These are phyloP conservation scores for Metarhizium humberi DNA, from an alignment of 2,329 filamentous ascomycete genomes.

Conservation along the genomic window DNA sequence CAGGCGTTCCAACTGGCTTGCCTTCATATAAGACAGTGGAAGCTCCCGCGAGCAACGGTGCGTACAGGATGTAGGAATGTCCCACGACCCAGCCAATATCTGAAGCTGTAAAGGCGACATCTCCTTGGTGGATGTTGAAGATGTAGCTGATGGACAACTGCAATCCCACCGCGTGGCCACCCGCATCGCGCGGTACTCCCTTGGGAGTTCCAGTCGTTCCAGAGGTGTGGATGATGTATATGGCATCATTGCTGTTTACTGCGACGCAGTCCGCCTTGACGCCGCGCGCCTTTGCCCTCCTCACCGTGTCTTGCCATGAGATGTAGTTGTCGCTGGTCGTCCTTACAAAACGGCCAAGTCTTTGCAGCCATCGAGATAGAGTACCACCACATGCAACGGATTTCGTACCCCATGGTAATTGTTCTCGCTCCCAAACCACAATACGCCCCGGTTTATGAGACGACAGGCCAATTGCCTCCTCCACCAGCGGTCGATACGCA, in stretches of 20 bases:
- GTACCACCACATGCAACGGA: slow-evolving; percentile 34
- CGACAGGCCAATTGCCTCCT: slow-evolving; percentile 60
- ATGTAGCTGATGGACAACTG: slow-evolving; percentile 74
- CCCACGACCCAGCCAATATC: slow-evolving; percentile 77
- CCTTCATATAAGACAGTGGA: slow-evolving; percentile 86
- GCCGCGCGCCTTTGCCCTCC: slow-evolving; percentile 42
- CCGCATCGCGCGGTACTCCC: slow-evolving; percentile 73
- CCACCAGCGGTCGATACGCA: slow-evolving; percentile 67
- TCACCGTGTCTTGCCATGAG: slow-evolving; percentile 67
- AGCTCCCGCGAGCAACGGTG: slow-evolving; percentile 73
- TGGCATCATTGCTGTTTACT: slow-evolving; percentile 63
- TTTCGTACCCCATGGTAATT: slow-evolving; percentile 25
- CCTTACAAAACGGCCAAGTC: too few relatives aligned
- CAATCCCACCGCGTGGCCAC: slow-evolving; percentile 78
- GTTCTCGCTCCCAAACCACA: too few relatives aligned
- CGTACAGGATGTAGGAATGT: slow-evolving; percentile 81
- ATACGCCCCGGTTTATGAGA: slow-evolving; percentile 51
- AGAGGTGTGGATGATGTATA: slow-evolving; percentile 90
- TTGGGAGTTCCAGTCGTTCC: slow-evolving; percentile 78
- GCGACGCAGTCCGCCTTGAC: slow-evolving; percentile 67
- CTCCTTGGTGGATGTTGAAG: slow-evolving; percentile 73
- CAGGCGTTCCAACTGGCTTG: slow-evolving; percentile 84
- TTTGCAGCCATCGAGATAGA: too few relatives aligned
- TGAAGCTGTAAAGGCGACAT: slow-evolving; percentile 64
- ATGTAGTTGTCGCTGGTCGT: too few relatives aligned